Evolutionary conservation across 495 filamentous ascomycete genomes (phyloP).

Genomic region (Aspergillus nanangensis): DNA sequence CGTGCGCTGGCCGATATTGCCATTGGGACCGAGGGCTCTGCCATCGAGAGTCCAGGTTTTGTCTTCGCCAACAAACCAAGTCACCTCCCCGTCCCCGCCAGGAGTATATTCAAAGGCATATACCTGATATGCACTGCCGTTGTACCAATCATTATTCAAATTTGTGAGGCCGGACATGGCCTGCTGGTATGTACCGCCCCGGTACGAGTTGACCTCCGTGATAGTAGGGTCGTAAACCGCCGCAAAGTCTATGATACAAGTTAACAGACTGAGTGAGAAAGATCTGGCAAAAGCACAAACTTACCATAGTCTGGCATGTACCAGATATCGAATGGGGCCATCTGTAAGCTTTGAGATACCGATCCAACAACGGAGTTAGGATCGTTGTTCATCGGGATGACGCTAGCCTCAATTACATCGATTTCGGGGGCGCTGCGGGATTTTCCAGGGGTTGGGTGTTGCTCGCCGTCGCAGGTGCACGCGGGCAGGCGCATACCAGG

Average conservation of each 20-base stretch:
- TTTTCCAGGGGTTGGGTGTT: slow-evolving; percentile 67
- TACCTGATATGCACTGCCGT: slow-evolving; percentile 65
- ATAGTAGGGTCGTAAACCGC: slow-evolving; percentile 57
- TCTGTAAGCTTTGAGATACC: slow-evolving; percentile 69
- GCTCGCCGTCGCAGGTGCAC: slow-evolving; percentile 60
- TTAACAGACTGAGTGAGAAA: background rate
- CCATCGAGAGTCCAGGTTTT: slow-evolving; percentile 65
- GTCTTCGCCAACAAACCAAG: slow-evolving; percentile 64
- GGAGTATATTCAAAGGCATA: slow-evolving; percentile 73
- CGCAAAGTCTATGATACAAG: slow-evolving; percentile 43
- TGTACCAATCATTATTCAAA: slow-evolving; percentile 75
- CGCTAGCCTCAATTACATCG: slow-evolving; percentile 69
- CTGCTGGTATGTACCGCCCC: slow-evolving; percentile 68
- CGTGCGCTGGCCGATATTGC: slow-evolving; percentile 66
- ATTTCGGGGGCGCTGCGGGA: slow-evolving; percentile 73
- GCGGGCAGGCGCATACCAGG: slow-evolving; percentile 73
- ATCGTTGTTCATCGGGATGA: slow-evolving; percentile 47
- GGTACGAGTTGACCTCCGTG: slow-evolving; percentile 61
- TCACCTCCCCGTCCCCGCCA: slow-evolving; percentile 54
- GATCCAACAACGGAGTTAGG: slow-evolving; percentile 46
- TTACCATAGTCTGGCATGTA: slow-evolving; percentile 67
- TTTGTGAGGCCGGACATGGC: slow-evolving; percentile 67
- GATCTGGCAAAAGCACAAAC: slow-evolving; percentile 4
- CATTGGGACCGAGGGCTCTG: slow-evolving; percentile 63
- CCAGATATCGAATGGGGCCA: slow-evolving; percentile 73